phyloP scores from a whole-genome alignment of 2,329 filamentous ascomycete species.

The Fusarium marasasianum region DNA sequence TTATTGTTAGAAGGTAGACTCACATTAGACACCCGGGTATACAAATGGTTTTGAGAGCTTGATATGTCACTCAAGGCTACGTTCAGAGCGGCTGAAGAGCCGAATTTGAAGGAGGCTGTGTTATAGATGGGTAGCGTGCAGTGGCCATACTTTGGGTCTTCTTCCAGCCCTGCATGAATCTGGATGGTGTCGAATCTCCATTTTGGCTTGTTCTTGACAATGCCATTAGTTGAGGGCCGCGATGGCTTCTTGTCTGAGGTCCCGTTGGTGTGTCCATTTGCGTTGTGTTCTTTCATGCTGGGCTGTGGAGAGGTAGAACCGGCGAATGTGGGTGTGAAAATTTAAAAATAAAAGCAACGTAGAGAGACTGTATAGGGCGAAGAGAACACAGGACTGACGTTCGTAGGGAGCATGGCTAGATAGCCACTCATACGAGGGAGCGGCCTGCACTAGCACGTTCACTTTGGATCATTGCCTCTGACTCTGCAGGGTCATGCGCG shows the following conservation, averaged over 20 bases:
- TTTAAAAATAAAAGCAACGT: background rate
- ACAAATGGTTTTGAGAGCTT: background rate
- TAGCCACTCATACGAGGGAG: background rate
- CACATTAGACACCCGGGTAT: background rate
- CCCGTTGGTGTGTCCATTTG: background rate
- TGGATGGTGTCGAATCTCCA: background rate
- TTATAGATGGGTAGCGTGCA: background rate
- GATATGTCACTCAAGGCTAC: background rate
- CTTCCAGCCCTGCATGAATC: background rate
- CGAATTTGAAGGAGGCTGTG: background rate
- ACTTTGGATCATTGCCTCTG: background rate
- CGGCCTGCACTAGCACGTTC: background rate
- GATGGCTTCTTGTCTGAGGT: background rate
- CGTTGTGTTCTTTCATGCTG: background rate
- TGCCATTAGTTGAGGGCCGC: background rate
- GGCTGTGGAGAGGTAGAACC: background rate
- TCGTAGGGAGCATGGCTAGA: background rate
- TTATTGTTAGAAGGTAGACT: rapidly evolving
- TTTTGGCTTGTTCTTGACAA: background rate
- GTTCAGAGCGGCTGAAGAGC: background rate
- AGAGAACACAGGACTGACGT: background rate
- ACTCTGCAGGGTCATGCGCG: background rate
- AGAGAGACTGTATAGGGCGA: background rate
- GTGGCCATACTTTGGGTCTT: background rate
- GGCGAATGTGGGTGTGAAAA: background rate